Base-by-base conservation (phyloP, 1,284 basidiomycete species). In the Cutaneotrichosporon dermatis region DNA sequence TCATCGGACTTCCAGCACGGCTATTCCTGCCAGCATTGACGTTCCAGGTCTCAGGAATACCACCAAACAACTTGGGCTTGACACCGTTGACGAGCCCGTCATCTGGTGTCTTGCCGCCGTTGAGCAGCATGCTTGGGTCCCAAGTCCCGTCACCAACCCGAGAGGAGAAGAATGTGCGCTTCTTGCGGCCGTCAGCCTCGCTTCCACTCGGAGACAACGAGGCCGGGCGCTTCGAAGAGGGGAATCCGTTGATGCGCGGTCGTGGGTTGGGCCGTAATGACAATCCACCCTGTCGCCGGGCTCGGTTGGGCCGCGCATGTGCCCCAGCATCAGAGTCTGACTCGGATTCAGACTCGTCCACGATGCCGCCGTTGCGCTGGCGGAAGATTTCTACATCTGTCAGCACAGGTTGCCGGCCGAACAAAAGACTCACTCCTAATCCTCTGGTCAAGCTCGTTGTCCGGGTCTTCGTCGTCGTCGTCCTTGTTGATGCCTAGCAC, bases 391-490 rank as follows among this genome's bases (percentile, higher is more conserved):
- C 70, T 72, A 51, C 8, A 15, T 11, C 2, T n/a, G 41, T 50
- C 15, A 59, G 62, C 36, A 15, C 15, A 8, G 16, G 15, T 25
- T 25, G 25, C 25, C 25, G 25, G 25, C 25, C 5, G 6, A 11
- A 2, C 15, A 12, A 11, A 10, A 4, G 33, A 68, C 75, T 63
- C 63, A 77, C 76, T 75, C 59, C 70, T 68, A 40, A 79, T 68
- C 41, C 73, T 64, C 36, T 65, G 60, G 45, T 79, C 77, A n/a
- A 77, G 62, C 51, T 78, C 76, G 51, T 72, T 73, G 54, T 79
- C 78, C 4, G 76, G 70, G 55, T 77, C 77, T 46, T 77, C 77
- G 16, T 69, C 62, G 8, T 75, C 76, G n/a, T 66, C 73, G 4
- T 72, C 66, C 34, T 69, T 69, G 12, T 54, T 65, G 55, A 79